Percentiles rank a stretch among this genome's conserved stretches.
Evolutionary conservation across 129 eudicot species (phyloP).

Genomic region (Flaveria ramosissima): DNA sequence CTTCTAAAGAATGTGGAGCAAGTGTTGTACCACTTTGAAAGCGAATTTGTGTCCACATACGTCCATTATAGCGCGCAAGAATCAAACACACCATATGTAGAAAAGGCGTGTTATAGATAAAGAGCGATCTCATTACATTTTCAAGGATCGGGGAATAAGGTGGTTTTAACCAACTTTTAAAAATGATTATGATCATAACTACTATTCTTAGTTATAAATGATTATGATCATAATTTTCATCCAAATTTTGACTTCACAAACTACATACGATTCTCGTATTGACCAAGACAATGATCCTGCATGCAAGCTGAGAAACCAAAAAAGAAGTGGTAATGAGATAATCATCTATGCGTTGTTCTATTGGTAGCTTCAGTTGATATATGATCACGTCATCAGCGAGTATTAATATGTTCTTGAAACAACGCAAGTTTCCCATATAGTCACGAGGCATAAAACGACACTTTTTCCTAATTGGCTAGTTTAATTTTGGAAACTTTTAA

Average conservation of each 20-base stretch:
- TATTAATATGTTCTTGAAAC: background rate
- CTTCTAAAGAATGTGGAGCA: background rate
- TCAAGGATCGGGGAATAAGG: background rate
- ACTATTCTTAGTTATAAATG: background rate
- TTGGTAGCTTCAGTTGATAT: background rate
- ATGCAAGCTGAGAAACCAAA: constrained; percentile 9
- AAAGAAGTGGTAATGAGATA: background rate
- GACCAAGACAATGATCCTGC: background rate
- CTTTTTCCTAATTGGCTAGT: background rate
- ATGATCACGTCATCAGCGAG: background rate
- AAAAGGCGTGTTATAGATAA: background rate
- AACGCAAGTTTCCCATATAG: background rate
- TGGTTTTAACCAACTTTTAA: background rate
- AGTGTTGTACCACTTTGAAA: background rate
- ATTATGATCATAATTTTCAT: background rate
- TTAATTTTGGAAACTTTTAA: background rate
- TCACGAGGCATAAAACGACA: background rate
- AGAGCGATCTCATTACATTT: background rate
- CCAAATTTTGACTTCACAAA: background rate
- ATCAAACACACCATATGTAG: background rate
- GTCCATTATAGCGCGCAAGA: background rate
- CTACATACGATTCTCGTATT: background rate
- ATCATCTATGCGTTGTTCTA: background rate
- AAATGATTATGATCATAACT: background rate
- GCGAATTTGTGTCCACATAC: background rate